Evolutionary conservation across 2,329 filamentous ascomycete species (phyloP), one percentile per base, ranked within the genome.

Genomic region (Alternaria sp.): DNA sequence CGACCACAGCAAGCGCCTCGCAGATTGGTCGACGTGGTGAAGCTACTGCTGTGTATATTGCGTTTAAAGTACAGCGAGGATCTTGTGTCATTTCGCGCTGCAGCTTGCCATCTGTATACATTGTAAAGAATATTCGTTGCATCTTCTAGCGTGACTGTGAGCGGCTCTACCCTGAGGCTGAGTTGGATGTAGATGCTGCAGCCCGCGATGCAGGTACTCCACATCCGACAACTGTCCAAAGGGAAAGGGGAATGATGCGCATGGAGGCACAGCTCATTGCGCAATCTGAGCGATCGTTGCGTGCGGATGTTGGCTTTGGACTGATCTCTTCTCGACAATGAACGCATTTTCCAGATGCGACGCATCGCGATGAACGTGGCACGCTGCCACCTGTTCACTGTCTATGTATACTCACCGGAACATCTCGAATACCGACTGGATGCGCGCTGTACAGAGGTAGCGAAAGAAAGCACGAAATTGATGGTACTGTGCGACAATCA

Each of bases 101-200:
- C 57, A 61, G 41, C 36, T 36, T 51, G 49, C 46, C 38, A 64
- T 61, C 26, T 55, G 36, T 24, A 48, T 28, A 47, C 32, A 64
- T 44, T 67, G 61, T 61, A 58, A 14, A 55, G 65, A 68, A 63
- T 38, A 51, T 67, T 67, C 65, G 61, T 49, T 39, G 49, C 54
- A 49, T 41, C 14, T 68, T 68, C 63, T 68, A 68, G 59, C 64
- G 65, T 39, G 32, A 32, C 20, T 43, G 28, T 39, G 43, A 51
- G 28, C 26, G 22, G 46, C 44, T 56, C 52, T 47, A 28, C 59
- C 60, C 54, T 61, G 63, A 65, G 60, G 63, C 58, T 65, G 58
- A 59, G 65, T 51, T 57, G 53, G 22, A 57, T 34, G n/a, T 46
- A 47, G 41, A 52, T 42, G 20, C 34, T 30, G 24, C 32, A 38